These are phyloP conservation scores for Paraleonurus japonicus DNA, from an alignment of 257 asterid genomes.

Conservation along the genomic window DNA sequence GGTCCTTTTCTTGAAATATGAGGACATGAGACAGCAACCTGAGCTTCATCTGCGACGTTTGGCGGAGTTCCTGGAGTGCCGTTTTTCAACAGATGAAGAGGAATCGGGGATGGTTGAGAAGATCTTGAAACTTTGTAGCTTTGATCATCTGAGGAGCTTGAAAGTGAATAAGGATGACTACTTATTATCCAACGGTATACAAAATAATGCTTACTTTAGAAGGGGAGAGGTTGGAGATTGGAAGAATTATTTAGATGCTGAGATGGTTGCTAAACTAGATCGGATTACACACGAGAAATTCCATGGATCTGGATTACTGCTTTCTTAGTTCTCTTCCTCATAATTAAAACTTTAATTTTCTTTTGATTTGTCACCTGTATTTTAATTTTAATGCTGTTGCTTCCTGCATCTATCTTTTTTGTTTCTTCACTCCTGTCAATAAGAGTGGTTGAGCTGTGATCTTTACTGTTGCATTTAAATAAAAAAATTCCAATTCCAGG, in stretches of 20 bases:
- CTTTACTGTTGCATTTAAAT: no score
- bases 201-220: background rate
- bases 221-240: background rate
- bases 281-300: background rate
- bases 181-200: background rate
- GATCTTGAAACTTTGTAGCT: slow-evolving; percentile 26
- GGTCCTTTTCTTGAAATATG: slow-evolving; percentile 27
- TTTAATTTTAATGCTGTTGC: no score
- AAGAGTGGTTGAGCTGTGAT: no score
- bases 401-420: no score
- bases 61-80: slow-evolving; percentile 21
- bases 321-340: background rate
- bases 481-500: no score
- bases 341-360: no score
- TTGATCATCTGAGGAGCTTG: slow-evolving; percentile 27
- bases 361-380: no score
- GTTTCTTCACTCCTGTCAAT: no score
- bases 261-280: background rate
- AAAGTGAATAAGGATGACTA: slow-evolving; percentile 35
- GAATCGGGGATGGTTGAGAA: slow-evolving; percentile 17
- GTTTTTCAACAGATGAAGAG: slow-evolving; percentile 25
- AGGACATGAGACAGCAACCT: slow-evolving; percentile 30
- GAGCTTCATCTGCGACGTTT: background rate
- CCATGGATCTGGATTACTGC: background rate
- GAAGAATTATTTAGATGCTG: background rate